A percentile compares a stretch with the other conserved stretches of the same genome.
Evolutionary conservation across 2,329 filamentous ascomycete species (phyloP).

Genomic region (Ceratocystis cubensis): DNA sequence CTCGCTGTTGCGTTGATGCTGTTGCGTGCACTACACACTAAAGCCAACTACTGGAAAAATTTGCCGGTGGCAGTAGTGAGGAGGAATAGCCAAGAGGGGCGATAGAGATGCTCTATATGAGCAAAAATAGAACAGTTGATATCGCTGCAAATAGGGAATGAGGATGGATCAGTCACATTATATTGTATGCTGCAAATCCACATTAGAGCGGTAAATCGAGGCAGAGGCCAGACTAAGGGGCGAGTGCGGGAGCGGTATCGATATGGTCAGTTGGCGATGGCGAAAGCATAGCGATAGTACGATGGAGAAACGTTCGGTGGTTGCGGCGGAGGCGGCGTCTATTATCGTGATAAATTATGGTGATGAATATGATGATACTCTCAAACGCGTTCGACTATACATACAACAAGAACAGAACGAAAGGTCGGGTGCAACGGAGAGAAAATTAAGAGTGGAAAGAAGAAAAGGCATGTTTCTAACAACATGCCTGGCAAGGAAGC

Average conservation of each 20-base stretch:
- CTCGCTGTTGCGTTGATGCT: not conserved
- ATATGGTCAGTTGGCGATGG: not conserved
- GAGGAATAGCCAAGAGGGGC: not conserved
- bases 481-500: not conserved
- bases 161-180: not conserved
- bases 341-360: not conserved
- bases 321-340: not conserved
- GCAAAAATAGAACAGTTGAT: slow-evolving; percentile 6
- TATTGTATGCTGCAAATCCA: not conserved
- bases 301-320: not conserved
- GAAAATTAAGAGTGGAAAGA: not conserved
- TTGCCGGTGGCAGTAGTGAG: not conserved
- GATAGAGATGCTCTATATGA: not conserved
- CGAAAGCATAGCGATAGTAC: not conserved
- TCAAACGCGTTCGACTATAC: no score
- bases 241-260: not conserved
- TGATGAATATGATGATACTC: not conserved
- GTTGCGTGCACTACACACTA: no score
- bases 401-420: no score
- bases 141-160: slow-evolving; percentile 3
- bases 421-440: not conserved
- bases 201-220: not conserved
- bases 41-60: not conserved
- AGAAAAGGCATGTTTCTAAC: not conserved
- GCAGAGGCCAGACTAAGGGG: not conserved